Evolutionary conservation across 139 green algal species (phyloP).

Genomic region (Mesostigma viride): DNA sequence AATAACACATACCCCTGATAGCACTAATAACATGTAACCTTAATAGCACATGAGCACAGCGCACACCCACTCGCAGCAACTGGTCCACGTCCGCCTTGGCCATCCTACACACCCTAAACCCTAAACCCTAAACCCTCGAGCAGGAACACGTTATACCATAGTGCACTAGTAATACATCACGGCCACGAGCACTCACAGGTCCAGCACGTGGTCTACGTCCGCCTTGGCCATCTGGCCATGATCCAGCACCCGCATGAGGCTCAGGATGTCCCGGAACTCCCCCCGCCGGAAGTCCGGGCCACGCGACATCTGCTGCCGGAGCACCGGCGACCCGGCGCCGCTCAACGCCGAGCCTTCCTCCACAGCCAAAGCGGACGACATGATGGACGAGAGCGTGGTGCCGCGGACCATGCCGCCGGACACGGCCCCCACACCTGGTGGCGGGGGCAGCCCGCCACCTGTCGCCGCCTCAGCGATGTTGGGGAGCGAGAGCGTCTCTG

Average conservation of each 20-base stretch:
- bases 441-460: not conserved
- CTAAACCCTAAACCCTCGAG: too few species aligned
- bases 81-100: too few species aligned
- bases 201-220: not conserved
- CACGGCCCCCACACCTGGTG: too few species aligned
- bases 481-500: not conserved
- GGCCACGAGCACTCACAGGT: constrained; percentile 17
- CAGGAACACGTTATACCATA: too few species aligned
- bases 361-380: not conserved
- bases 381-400: not conserved
- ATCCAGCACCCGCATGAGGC: constrained; percentile 11
- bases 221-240: constrained; percentile 12
- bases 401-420: too few species aligned
- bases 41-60: too few species aligned
- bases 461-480: not conserved
- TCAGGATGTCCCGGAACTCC: constrained; percentile 22
- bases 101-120: too few species aligned
- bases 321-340: not conserved
- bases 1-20: too few species aligned
- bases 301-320: not conserved
- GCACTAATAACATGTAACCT: too few species aligned
- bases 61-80: too few species aligned
- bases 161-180: too few species aligned
- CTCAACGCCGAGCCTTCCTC: not conserved
- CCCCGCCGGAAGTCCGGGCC: not conserved